phyloP scores from a whole-genome alignment of 2,329 filamentous ascomycete genomes.

The Xylariaceae sp. region DNA sequence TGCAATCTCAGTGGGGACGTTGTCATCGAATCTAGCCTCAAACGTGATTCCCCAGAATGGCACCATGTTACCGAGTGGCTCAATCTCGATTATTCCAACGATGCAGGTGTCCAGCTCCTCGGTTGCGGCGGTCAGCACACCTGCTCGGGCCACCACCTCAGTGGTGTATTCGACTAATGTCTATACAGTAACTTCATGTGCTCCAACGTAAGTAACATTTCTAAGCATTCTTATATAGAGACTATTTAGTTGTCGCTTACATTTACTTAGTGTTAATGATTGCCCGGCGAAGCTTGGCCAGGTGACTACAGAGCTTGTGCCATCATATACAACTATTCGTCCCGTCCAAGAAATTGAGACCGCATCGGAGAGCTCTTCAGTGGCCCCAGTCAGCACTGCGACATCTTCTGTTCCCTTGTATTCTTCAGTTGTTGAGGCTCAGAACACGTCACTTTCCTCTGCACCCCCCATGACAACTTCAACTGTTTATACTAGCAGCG shows the following conservation, averaged over 20 bases:
- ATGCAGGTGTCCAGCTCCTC: constrained; percentile 9
- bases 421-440: constrained; percentile 8
- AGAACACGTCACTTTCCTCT: constrained; percentile 8
- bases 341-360: constrained; percentile 17
- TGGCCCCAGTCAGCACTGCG: constrained; percentile 8
- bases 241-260: too few species aligned
- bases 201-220: too few species aligned
- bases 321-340: constrained; percentile 26
- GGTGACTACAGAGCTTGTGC: constrained; percentile 26
- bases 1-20: constrained; percentile 7
- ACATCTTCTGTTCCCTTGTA: constrained; percentile 7
- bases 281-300: constrained; percentile 21
- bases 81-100: constrained; percentile 2
- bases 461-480: constrained; percentile 18
- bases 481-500: constrained; percentile 23
- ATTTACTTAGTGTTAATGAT: constrained; percentile 17
- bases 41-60: constrained; percentile 9
- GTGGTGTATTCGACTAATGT: constrained; percentile 26
- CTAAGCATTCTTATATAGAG: too few species aligned
- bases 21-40: constrained; percentile 12
- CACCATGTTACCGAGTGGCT: constrained; percentile 5
- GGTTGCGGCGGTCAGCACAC: constrained; percentile 3
- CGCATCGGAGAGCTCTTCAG: constrained; percentile 8
- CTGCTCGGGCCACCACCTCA: constrained; percentile 18
- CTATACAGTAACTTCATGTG: constrained; percentile 25